phyloP scores from a whole-genome alignment of 1,284 basidiomycete species.

The Marasmius oreades region DNA sequence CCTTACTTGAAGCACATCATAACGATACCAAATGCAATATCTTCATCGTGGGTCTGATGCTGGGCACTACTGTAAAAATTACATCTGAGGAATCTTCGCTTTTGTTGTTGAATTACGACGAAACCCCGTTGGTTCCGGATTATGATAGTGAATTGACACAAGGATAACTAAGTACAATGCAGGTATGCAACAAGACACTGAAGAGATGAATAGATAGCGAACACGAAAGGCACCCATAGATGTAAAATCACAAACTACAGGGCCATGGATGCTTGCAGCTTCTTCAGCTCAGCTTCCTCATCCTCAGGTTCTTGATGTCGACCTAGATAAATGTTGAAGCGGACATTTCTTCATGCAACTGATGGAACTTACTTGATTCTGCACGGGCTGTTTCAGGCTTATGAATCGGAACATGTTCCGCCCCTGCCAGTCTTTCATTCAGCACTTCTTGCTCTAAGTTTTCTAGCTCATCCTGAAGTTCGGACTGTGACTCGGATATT shows the following conservation, averaged over 20 bases:
- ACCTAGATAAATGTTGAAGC: constrained; percentile 22
- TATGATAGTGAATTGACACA: neutral
- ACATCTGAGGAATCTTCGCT: too few species aligned
- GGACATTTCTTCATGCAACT: constrained; percentile 15
- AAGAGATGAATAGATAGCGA: constrained; percentile 6
- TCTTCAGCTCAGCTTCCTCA: constrained; percentile 89
- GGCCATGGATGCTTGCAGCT: constrained; percentile 70
- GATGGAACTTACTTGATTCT: constrained; percentile 5
- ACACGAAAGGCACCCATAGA: neutral
- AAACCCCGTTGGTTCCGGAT: neutral
- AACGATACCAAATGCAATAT: constrained; percentile 15
- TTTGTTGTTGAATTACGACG: too few species aligned
- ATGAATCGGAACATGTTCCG: constrained; percentile 90
- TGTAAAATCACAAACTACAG: constrained; percentile 11
- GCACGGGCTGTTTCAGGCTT: constrained; percentile 48
- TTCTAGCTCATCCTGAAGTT: constrained; percentile 81
- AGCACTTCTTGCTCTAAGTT: constrained; percentile 92
- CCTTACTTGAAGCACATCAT: constrained; percentile 16
- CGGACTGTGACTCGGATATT: constrained; percentile 52
- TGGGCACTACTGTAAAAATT: too few species aligned
- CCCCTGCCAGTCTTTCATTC: constrained; percentile 83
- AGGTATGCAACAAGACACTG: constrained; percentile 4
- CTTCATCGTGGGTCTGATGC: neutral
- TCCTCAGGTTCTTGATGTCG: constrained; percentile 62
- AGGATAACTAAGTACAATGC: constrained; percentile 9